These are phyloP conservation scores for Microcyclospora tardicrescens DNA, from an alignment of 2,329 filamentous ascomycete genomes.

Conservation along the genomic window DNA sequence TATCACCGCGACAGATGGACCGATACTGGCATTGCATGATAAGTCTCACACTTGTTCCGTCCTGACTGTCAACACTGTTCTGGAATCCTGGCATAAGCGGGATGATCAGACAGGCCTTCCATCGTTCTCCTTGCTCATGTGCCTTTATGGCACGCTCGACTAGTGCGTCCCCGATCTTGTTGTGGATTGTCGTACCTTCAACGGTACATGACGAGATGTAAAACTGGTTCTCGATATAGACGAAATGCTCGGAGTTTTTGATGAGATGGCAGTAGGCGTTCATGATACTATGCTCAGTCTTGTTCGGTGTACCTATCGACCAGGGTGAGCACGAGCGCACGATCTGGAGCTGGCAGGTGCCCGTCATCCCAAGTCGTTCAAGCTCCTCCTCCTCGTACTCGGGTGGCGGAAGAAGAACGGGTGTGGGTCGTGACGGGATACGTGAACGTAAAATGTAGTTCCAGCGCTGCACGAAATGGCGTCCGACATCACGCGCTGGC, in stretches of 20 bases:
- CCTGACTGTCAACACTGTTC: slow-evolving; percentile 85
- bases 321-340: slow-evolving; percentile 79
- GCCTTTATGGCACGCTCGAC: slow-evolving; percentile 85
- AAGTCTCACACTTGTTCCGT: slow-evolving; percentile 83
- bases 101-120: slow-evolving; percentile 81
- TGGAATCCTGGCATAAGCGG: slow-evolving; percentile 98
- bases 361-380: slow-evolving; percentile 74
- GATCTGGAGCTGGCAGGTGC: slow-evolving; percentile 94
- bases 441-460: slow-evolving; percentile 90
- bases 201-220: slow-evolving; percentile 90
- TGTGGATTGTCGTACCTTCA: slow-evolving; percentile 75
- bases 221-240: slow-evolving; percentile 98
- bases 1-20: slow-evolving; percentile 85
- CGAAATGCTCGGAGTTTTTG: slow-evolving; percentile 86
- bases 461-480: slow-evolving; percentile 96
- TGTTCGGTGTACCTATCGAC: slow-evolving; percentile 75
- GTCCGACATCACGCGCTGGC: slow-evolving; percentile 81
- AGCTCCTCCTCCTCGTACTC: slow-evolving; percentile 81
- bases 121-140: slow-evolving; percentile 70
- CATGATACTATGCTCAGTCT: slow-evolving; percentile 89
- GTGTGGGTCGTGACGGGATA: slow-evolving; percentile 84
- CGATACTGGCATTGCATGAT: slow-evolving; percentile 97
- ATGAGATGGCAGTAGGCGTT: slow-evolving; percentile 92
- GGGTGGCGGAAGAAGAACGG: slow-evolving; percentile 83
- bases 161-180: slow-evolving; percentile 85